A percentile compares a stretch with the other conserved stretches of the same genome.
Evolutionary conservation across 2,329 filamentous ascomycete genomes (phyloP).

Genomic region (Fusarium sp.): DNA sequence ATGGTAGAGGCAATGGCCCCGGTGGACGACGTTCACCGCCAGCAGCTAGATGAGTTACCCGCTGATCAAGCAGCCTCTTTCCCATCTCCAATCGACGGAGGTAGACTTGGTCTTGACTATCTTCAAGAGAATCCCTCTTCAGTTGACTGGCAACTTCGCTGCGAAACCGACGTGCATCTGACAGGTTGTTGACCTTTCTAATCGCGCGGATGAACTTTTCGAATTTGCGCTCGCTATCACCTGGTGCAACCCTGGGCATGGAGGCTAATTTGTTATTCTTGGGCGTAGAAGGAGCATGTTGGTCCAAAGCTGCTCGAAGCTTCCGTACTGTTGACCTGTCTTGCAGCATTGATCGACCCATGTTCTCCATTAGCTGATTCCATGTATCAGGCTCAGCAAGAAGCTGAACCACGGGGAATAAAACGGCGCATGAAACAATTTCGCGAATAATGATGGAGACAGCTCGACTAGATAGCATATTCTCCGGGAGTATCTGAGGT

Average conservation of each 20-base stretch:
- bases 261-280: constrained; percentile 71
- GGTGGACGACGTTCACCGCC: constrained; percentile 64
- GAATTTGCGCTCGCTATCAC: constrained; percentile 91
- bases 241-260: constrained; percentile 82
- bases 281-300: constrained; percentile 87
- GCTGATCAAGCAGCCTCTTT: constrained; percentile 89
- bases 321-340: constrained; percentile 95
- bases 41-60: constrained; percentile 82
- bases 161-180: constrained; percentile 90
- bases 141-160: constrained; percentile 93
- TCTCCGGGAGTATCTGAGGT: constrained; percentile 78
- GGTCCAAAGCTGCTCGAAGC: constrained; percentile 88
- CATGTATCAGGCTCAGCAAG: constrained; percentile 94
- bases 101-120: constrained; percentile 86
- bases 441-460: constrained; percentile 87
- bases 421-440: constrained; percentile 90
- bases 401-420: constrained; percentile 82
- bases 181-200: constrained; percentile 87
- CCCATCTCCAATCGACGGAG: constrained; percentile 91
- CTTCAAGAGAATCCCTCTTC: constrained; percentile 81
- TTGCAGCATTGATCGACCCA: constrained; percentile 86
- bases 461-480: constrained; percentile 80
- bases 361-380: constrained; percentile 96
- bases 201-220: constrained; percentile 94
- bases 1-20: constrained; percentile 38